phyloP scores from a whole-genome alignment of 345 rosid genomes.

The Eucalyptus sp. region DNA sequence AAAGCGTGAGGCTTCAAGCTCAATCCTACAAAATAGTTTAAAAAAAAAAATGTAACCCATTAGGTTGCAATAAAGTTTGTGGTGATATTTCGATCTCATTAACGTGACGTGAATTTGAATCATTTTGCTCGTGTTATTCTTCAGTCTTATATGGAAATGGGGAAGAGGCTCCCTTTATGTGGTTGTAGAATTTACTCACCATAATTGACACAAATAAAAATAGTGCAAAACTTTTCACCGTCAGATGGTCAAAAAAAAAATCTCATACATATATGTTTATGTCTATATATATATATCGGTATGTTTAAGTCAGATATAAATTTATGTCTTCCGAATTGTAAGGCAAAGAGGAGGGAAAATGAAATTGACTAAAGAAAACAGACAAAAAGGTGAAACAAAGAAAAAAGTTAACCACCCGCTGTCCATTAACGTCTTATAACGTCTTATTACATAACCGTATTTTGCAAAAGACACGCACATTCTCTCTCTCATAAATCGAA shows the following conservation, averaged over 20 bases:
- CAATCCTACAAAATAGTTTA: too few relatives aligned
- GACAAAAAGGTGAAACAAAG: not conserved
- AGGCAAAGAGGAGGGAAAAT: not conserved
- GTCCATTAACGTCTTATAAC: not conserved
- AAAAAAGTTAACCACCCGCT: not conserved
- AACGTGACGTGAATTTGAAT: too few relatives aligned
- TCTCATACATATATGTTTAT: fast-evolving
- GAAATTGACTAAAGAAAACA: not conserved
- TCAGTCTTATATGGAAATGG: too few relatives aligned
- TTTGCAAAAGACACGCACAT: not conserved
- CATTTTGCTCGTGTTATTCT: fast-evolving
- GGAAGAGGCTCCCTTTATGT: fast-evolving
- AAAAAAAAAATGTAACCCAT: too few relatives aligned
- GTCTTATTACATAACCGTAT: not conserved
- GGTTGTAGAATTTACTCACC: too few relatives aligned
- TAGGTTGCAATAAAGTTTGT: too few relatives aligned
- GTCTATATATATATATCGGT: too few relatives aligned
- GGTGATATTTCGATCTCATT: too few relatives aligned
- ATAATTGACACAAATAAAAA: too few relatives aligned
- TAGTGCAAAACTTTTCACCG: fast-evolving
- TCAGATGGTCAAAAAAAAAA: fast-evolving
- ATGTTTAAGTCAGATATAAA: too few relatives aligned
- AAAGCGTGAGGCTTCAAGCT: too few relatives aligned
- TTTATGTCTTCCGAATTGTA: not conserved
- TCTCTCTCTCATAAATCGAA: not conserved